Evolutionary conservation across 768 basidiomycete genomes (phyloP), one percentile per base, ranked within the genome.

Genomic region (Tephrocybe sp.): DNA sequence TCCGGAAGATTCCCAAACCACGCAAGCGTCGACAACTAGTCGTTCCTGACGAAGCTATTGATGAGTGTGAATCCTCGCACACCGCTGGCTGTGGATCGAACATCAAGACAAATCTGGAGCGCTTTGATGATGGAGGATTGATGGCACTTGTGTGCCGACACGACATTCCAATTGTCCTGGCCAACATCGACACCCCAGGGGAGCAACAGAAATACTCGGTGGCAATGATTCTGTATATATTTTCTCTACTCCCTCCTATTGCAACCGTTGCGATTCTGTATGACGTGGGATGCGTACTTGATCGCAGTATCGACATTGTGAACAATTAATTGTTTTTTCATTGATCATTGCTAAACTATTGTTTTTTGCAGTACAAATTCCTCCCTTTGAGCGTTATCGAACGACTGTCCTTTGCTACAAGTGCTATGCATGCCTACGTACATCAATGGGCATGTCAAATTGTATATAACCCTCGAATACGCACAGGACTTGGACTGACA

Each of bases 121-220:
- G 39, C n/a, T 70, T 67, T 43, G 63, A 73, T 34, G 63, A 69
- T 30, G 60, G 55, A 2, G 69, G 73, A 0, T 42, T 71, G 25
- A 74, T 75, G 66, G 66, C 64, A 0, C 54, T 74, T 1, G 66
- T 71, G 0, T 75, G 72, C 50, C 49, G 62, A 0, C 72, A 74
- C 31, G 64, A 72, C 34, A 64, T 70, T 8, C 64, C 66, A 0
- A 44, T 74, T 0, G 68, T 68, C 18, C 50, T 72, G 2, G 65
- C 67, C 16, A 73, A 77, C 42, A 71, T 77, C 15, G 65, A 69
- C 47, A 60, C 67, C 1, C 62, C 70, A 5, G 68, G 73, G 4
- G 66, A 74, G 48, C 57, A 71, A 50, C 68, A 74, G 44, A 64
- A 71, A 18, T 74, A 68, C 52, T 59, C 63, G 18, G 55, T 75